phyloP scores from a whole-genome alignment of 768 basidiomycete species.

The Podaxis mareebaensis region DNA sequence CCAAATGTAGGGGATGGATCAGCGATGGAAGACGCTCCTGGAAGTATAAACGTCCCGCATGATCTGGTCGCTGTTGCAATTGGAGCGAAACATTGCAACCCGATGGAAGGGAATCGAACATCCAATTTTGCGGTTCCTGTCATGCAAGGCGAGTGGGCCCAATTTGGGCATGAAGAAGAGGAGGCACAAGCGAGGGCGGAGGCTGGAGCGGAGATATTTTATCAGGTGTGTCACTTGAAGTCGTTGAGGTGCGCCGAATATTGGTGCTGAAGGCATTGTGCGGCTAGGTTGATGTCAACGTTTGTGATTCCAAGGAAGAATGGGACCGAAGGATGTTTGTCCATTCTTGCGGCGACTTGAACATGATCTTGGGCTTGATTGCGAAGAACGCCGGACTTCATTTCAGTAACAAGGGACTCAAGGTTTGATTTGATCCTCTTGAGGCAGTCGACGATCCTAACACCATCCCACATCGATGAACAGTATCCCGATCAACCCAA shows the following conservation, averaged over 20 bases:
- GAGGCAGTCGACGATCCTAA: background rate
- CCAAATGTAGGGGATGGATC: background rate
- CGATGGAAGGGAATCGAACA: conserved; percentile 52
- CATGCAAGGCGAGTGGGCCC: conserved; percentile 37
- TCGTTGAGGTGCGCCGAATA: background rate
- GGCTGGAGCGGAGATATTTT: conserved; percentile 35
- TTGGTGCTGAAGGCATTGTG: background rate
- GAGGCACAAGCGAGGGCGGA: conserved; percentile 28
- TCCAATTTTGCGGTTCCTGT: conserved; percentile 65
- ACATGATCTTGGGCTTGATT: conserved; percentile 66
- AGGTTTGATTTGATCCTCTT: conserved; percentile 36
- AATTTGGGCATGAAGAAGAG: conserved; percentile 27
- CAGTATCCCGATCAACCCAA: conserved; percentile 42
- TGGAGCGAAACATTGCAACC: conserved; percentile 47
- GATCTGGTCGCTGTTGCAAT: conserved; percentile 39
- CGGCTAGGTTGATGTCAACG: conserved; percentile 60
- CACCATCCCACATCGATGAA: background rate
- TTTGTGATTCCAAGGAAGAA: conserved; percentile 51
- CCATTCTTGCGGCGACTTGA: conserved; percentile 69
- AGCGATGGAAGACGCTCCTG: background rate
- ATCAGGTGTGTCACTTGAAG: conserved; percentile 34
- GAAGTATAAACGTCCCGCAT: conserved; percentile 30
- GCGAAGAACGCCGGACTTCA: conserved; percentile 50
- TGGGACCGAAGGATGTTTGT: conserved; percentile 54
- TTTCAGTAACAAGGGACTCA: conserved; percentile 56